These are phyloP conservation scores for Chalciporus sp. DNA, from an alignment of 1,284 basidiomycete species.

Conservation along the genomic window DNA sequence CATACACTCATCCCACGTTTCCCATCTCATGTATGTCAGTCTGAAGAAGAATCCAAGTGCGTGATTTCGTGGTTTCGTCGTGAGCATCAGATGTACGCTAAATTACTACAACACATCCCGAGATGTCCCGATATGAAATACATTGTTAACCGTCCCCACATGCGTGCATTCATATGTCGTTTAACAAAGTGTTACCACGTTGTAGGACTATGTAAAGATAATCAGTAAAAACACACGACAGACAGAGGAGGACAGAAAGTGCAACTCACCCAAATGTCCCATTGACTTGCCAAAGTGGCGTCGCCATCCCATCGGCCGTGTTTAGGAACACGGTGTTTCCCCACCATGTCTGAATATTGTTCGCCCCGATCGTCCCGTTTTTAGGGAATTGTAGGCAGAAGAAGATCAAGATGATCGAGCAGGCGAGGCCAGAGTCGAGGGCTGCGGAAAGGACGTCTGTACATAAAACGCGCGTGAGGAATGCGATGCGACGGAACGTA, in stretches of 20 bases:
- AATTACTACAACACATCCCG: neutral
- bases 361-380: constrained; percentile 46
- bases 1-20: too few species aligned
- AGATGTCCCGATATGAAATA: neutral
- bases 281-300: constrained; percentile 31
- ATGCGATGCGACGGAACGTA: neutral
- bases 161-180: too few species aligned
- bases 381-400: constrained; percentile 49
- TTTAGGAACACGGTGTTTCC: constrained; percentile 51
- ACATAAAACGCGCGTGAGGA: neutral
- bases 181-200: constrained; percentile 18
- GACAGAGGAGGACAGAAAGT: neutral
- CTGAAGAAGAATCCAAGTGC: too few species aligned
- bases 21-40: too few species aligned
- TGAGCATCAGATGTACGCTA: neutral
- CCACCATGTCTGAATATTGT: constrained; percentile 52
- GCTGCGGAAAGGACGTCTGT: constrained; percentile 53
- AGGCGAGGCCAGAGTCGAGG: constrained; percentile 50
- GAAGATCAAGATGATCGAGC: constrained; percentile 47
- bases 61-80: neutral
- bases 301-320: constrained; percentile 40
- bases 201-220: constrained; percentile 13
- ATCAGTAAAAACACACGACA: neutral
- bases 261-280: constrained; percentile 28
- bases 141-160: neutral